Conservation (phyloP, 371 early-diverging fungal genomes). For the Lichtheimia ramosa region DNA sequence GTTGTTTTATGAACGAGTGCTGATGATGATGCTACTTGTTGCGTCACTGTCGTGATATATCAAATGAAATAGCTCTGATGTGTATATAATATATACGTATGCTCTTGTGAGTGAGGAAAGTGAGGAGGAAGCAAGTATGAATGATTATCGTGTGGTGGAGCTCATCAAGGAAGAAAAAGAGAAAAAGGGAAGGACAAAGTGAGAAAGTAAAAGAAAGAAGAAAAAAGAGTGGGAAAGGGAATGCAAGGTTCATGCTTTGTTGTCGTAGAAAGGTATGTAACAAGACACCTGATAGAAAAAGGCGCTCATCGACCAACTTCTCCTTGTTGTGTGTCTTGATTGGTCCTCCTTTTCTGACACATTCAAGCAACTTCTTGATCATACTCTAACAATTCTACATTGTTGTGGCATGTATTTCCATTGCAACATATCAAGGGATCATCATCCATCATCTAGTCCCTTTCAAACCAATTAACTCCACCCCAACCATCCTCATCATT, state of each 20-base stretch:
- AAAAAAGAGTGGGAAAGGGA: neutral
- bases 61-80: no score
- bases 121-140: neutral
- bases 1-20: neutral
- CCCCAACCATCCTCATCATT: no score
- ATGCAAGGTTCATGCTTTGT: constrained; percentile 1
- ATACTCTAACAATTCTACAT: no score
- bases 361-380: no score
- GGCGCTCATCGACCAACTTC: no score
- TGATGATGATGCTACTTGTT: neutral
- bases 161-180: neutral
- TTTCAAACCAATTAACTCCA: no score
- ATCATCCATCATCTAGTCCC: no score
- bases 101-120: neutral
- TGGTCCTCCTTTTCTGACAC: no score
- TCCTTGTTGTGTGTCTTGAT: no score
- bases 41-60: neutral
- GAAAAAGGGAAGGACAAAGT: neutral
- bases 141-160: neutral
- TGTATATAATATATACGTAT: no score
- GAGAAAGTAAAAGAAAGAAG: neutral
- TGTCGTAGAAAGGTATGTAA: neutral
- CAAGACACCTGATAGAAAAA: neutral
- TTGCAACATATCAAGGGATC: no score
- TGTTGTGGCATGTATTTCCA: no score